Evolutionary conservation across 441 rosid species (phyloP).

Genomic region (Dalechampia spathulata): DNA sequence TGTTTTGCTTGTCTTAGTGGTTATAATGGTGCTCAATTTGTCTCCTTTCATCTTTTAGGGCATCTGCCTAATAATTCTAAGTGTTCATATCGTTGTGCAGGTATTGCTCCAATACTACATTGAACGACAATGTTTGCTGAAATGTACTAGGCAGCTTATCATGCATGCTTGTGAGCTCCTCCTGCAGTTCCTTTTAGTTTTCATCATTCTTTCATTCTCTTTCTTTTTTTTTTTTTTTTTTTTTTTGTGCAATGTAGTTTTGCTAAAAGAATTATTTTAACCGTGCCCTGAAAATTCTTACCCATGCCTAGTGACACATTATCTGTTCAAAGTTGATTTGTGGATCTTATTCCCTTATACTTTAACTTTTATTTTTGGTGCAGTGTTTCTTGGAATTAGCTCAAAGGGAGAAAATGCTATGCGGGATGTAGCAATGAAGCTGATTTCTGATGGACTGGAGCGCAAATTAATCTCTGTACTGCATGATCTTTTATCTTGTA

Average conservation of each 20-base stretch:
- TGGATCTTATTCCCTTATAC: conserved; percentile 3
- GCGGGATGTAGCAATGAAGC: conserved; percentile 45
- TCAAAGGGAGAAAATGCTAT: conserved; percentile 36
- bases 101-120: conserved; percentile 72
- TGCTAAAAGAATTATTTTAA: conserved; percentile 1
- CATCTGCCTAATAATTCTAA: conserved; percentile 4
- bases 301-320: not conserved
- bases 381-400: conserved; percentile 55
- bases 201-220: not conserved
- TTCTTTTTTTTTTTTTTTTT: not conserved
- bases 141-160: conserved; percentile 81
- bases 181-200: conserved; percentile 10
- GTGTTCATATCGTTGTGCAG: conserved; percentile 35
- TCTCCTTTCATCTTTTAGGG: no score
- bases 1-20: no score
- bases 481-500: conserved; percentile 48
- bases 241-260: not conserved
- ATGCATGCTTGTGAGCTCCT: conserved; percentile 67
- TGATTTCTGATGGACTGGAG: conserved; percentile 87
- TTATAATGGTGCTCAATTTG: no score
- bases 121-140: conserved; percentile 95
- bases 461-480: conserved; percentile 49
- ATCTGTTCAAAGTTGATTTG: conserved; percentile 6
- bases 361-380: conserved; percentile 15
- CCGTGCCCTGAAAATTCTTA: conserved; percentile 1